Evolutionary conservation across 176 grass and related monocot genomes (phyloP).

Genomic region (Cenchrus purpureus): DNA sequence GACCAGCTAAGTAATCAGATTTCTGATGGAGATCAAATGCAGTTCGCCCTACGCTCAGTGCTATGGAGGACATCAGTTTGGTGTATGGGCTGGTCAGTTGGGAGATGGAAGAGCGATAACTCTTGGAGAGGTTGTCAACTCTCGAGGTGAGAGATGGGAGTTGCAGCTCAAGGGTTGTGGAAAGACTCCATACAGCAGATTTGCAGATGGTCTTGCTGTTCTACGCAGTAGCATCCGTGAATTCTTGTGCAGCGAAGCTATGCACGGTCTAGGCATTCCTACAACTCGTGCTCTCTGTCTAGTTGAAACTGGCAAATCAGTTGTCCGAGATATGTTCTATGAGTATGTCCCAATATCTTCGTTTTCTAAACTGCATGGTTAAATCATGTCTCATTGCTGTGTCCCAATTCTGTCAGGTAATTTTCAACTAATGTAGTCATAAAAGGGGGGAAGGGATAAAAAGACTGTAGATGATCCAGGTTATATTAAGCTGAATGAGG

Average conservation of each 20-base stretch:
- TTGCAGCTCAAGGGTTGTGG: slow-evolving; percentile 96
- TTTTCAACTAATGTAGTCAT: slow-evolving; percentile 9
- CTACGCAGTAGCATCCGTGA: slow-evolving; percentile 95
- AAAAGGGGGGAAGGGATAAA: neutral
- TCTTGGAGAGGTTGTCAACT: slow-evolving; percentile 86
- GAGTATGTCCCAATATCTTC: slow-evolving; percentile 75
- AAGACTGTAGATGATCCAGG: neutral
- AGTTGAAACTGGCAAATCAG: slow-evolving; percentile 86
- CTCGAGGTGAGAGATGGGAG: slow-evolving; percentile 84
- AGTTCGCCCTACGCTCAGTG: slow-evolving; percentile 90
- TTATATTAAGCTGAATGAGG: slow-evolving; percentile 32
- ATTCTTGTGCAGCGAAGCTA: slow-evolving; percentile 96
- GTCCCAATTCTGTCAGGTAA: neutral
- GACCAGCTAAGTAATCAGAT: neutral
- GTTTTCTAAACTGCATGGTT: slow-evolving; percentile 12
- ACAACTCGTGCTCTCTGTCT: slow-evolving; percentile 90
- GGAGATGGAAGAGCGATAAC: slow-evolving; percentile 93
- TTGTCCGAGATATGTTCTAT: slow-evolving; percentile 96
- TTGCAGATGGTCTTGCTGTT: slow-evolving; percentile 94
- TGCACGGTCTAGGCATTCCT: slow-evolving; percentile 91
- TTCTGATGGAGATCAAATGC: slow-evolving; percentile 41
- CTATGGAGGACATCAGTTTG: slow-evolving; percentile 97
- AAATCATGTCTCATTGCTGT: neutral
- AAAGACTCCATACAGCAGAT: slow-evolving; percentile 93
- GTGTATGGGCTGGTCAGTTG: slow-evolving; percentile 91